These are phyloP conservation scores for Asterionellopsis glacialis DNA, from an alignment of 108 stramenopile genomes.

Conservation along the genomic window DNA sequence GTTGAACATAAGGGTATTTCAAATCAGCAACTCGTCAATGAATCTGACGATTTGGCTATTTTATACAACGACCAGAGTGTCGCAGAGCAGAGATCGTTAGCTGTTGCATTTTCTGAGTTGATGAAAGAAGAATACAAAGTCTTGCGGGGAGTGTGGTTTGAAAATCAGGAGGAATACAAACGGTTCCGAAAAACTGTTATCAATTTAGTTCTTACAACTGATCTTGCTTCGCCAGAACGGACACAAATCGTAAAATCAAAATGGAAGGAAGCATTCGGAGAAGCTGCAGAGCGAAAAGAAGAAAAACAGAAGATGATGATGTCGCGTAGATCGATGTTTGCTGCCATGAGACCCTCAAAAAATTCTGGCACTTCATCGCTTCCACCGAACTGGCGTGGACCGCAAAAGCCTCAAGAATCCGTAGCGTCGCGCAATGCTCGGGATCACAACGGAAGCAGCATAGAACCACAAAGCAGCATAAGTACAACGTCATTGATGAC, in stretches of 20 bases:
- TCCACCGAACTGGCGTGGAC: slow-evolving; percentile 1
- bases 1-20: slow-evolving; percentile 62
- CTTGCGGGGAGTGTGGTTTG: slow-evolving; percentile 50
- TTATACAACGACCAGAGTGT: slow-evolving; percentile 79
- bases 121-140: slow-evolving; percentile 32
- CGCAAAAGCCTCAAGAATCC: neutral
- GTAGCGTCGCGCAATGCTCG: neutral
- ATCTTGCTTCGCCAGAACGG: slow-evolving; percentile 59
- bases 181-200: slow-evolving; percentile 56
- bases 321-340: slow-evolving; percentile 5
- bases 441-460: neutral
- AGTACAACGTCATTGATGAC: neutral
- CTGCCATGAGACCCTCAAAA: neutral
- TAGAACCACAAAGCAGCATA: neutral
- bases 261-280: slow-evolving; percentile 82
- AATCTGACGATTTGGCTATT: slow-evolving; percentile 54
- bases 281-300: slow-evolving; percentile 12
- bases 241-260: slow-evolving; percentile 63
- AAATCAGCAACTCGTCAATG: slow-evolving; percentile 50
- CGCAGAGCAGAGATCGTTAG: slow-evolving; percentile 62
- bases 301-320: neutral
- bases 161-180: slow-evolving; percentile 36
- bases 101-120: slow-evolving; percentile 62
- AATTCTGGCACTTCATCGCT: neutral
- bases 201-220: slow-evolving; percentile 48